phyloP scores from a whole-genome alignment of 495 filamentous ascomycete species.

The Lichenothelia convexa region DNA sequence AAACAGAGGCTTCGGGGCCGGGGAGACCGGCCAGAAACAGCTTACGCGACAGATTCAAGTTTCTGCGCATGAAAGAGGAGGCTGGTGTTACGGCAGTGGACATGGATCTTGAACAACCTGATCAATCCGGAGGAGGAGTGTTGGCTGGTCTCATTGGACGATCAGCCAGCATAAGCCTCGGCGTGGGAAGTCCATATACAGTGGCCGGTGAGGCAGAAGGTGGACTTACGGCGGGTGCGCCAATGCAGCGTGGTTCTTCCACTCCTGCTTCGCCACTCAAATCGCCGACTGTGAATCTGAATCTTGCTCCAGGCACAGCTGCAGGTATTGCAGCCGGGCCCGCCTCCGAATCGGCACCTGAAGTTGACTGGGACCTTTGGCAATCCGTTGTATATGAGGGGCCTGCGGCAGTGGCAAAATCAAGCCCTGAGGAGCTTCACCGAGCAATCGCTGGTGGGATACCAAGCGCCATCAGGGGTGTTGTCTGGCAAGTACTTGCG shows the following conservation, averaged over 20 bases:
- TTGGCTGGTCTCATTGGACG: slow-evolving; percentile 26
- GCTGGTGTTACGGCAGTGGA: slow-evolving; percentile 33
- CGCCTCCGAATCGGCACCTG: slow-evolving; percentile 43
- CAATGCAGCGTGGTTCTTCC: slow-evolving; percentile 10
- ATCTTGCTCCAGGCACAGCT: slow-evolving; percentile 64
- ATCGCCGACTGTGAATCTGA: slow-evolving; percentile 34
- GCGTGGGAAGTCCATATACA: slow-evolving; percentile 35
- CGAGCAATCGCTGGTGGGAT: slow-evolving; percentile 84
- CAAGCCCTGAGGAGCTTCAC: slow-evolving; percentile 74
- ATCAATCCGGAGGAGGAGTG: slow-evolving; percentile 17
- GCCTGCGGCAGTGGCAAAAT: slow-evolving; percentile 62
- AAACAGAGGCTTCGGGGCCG: slow-evolving; percentile 28
- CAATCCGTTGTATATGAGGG: slow-evolving; percentile 89
- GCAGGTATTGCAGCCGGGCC: slow-evolving; percentile 56
- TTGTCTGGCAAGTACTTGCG: slow-evolving; percentile 94
- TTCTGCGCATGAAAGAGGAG: slow-evolving; percentile 65
- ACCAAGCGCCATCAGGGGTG: slow-evolving; percentile 81
- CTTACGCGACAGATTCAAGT: slow-evolving; percentile 57
- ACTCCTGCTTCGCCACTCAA: slow-evolving; percentile 30
- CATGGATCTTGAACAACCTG: slow-evolving; percentile 29
- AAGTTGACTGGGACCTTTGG: slow-evolving; percentile 96
- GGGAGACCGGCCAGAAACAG: slow-evolving; percentile 42
- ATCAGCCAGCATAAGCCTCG: slow-evolving; percentile 29
- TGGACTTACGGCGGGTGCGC: slow-evolving; percentile 17
- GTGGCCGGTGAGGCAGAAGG: slow-evolving; percentile 36